Percentiles rank a stretch among this genome's conserved stretches.
Conservation (phyloP, 768 basidiomycete species). For the Phlebiopsis flavidoalba region DNA sequence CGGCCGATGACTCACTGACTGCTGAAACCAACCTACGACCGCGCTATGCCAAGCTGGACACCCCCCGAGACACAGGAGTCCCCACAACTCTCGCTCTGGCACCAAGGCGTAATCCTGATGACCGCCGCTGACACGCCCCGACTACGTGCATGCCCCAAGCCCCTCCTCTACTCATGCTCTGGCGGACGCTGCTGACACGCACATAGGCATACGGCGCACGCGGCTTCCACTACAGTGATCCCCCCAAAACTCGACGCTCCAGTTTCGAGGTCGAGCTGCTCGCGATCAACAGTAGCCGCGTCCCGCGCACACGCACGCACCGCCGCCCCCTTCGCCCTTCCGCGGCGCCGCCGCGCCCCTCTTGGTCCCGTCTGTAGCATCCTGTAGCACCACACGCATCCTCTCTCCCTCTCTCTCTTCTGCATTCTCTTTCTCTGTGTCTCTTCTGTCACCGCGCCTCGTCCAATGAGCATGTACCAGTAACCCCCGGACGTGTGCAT, state of each 20-base stretch:
- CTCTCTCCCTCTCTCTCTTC: background rate
- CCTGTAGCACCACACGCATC: slow-evolving; percentile 4
- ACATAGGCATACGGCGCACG: slow-evolving; percentile 5
- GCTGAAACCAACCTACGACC: too few relatives aligned
- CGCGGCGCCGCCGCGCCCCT: background rate
- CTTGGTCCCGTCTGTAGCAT: background rate
- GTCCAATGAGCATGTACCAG: background rate
- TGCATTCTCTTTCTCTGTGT: background rate
- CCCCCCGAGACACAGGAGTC: slow-evolving; percentile 55
- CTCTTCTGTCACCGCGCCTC: background rate
- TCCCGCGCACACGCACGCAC: background rate
- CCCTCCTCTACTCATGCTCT: slow-evolving; percentile 1
- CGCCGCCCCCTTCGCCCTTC: background rate
- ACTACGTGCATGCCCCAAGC: slow-evolving; percentile 79
- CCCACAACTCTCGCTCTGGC: slow-evolving; percentile 70
- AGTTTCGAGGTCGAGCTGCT: slow-evolving; percentile 83
- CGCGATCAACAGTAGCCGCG: slow-evolving; percentile 40
- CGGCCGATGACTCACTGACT: too few relatives aligned
- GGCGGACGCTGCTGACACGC: slow-evolving; percentile 57
- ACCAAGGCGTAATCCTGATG: slow-evolving; percentile 68
- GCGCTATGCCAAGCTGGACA: slow-evolving; percentile 11
- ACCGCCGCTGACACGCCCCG: slow-evolving; percentile 63
- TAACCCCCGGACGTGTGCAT: background rate
- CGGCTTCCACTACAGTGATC: slow-evolving; percentile 78
- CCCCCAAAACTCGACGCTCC: slow-evolving; percentile 68